Evolutionary conservation across 306 rosid species (phyloP), one percentile per base, ranked within the genome.

Genomic region (Sesbania bispinosa): DNA sequence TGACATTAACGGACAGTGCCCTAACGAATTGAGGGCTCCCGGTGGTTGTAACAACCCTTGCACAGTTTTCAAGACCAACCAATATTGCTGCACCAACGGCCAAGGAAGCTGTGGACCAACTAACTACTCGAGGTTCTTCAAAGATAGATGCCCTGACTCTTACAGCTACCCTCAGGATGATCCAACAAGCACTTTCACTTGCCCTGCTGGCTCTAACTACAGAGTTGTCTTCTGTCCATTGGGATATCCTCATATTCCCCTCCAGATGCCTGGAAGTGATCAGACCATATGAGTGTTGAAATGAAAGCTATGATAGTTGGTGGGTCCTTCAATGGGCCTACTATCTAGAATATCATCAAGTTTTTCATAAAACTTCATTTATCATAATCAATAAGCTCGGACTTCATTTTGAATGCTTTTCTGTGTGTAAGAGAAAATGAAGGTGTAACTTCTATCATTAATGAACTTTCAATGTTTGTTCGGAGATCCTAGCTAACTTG

Each of bases 41-140:
- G 88, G 90, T 0, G 92, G 97, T 0, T 90, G 97, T 54, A 83
- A 88, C 68, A 81, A 81, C 5, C 81, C 90, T 0, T 84, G 95
- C 35, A 85, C 79, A 0, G 76, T 71, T n/a, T 85, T 74, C 7
- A 68, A 62, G 6, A 84, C 82, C 3, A 43, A 85, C 3, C 54
- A 79, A 3, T 88, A 15, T 60, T 88, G 88, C 7, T 88, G 83
- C 32, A 80, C 80, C 30, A 74, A 36, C 15, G 77, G 77, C 0
- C 74, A 45, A 1, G 74, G 79, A 2, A 77, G 26, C 1, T 88
- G 93, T 33, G 82, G 62, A 0, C 79, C 88, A 6, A 88, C 90
- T 4, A 0, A 16, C 2, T 79, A 13, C 7, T 88, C 93, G 0
- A 73, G 39, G 27, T 85, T 83, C 23, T 88, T 88, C 30, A 88